Evolutionary conservation across 495 filamentous ascomycete species (phyloP), one percentile per base, ranked within the genome.

Genomic region (Aspergillus carlsbadensis): DNA sequence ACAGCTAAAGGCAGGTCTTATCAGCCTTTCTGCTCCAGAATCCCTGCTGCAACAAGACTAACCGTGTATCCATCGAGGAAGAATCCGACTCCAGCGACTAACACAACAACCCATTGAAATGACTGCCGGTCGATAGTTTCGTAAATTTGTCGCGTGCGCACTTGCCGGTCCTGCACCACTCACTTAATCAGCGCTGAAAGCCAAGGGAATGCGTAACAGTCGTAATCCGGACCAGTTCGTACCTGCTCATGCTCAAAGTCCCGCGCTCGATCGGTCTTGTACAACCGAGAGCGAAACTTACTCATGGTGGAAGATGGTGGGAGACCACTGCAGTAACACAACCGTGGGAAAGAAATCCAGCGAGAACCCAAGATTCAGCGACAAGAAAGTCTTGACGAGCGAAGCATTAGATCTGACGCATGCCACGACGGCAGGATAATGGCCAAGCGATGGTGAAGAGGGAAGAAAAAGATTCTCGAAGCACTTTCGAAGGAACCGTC

Each of bases 41-140:
- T 31, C 13, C n/a, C 2, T 6, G 35, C 26, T 13, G 14, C 2
- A 8, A n/a, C 18, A 11, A 14, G 15, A 67, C 71, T 51, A 47
- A 92, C 86, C 35, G 82, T 84, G 57, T 87, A 88, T 57, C 82
- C 83, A 69, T 87, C 84, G 10, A 86, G 84, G 49, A 89, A 81
- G 62, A 89, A 89, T 15, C 86, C 86, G 1, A 84, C 80, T 15
- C 81, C 84, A 11, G 85, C 84, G 5, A 89, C 86, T 6, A 80
- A 66, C 6, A 81, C 78, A 11, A 79, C 75, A 26, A 77, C 63
- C 73, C 74, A 77, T 64, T 78, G 76, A 52, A 67, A 78, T 3
- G 58, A 60, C 51, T 78, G 76, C 13, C 76, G 70, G 63, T 78
- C 76, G 54, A 78, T 78, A 3, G 76, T 78, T 44, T 78, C 72